Evolutionary conservation across 768 basidiomycete species (phyloP).

Genomic region (Mrakia blollopis): DNA sequence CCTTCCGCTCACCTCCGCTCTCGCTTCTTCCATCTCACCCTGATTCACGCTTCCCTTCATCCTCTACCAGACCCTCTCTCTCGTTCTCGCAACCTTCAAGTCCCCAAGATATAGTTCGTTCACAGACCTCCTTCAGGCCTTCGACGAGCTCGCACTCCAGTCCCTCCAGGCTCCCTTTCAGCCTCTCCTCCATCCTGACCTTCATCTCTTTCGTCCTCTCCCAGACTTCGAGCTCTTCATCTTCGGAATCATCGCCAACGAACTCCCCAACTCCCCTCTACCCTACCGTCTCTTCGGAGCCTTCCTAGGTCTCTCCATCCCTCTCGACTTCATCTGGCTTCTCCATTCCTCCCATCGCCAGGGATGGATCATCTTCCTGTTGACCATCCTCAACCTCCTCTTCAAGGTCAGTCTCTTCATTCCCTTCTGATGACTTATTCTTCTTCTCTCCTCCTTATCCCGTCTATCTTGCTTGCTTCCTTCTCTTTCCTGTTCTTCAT

Average conservation of each 20-base stretch:
- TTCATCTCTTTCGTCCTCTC: not conserved
- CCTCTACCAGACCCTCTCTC: slow-evolving; percentile 17
- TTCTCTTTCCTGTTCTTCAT: not conserved
- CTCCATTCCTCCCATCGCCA: slow-evolving; percentile 1
- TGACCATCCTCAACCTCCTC: slow-evolving; percentile 17
- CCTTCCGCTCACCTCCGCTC: not conserved
- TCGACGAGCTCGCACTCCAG: not conserved
- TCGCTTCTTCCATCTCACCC: not conserved
- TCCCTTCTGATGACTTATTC: not conserved
- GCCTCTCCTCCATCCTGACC: not conserved
- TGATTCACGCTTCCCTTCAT: not conserved
- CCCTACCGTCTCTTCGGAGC: slow-evolving; percentile 24
- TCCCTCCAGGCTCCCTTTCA: not conserved
- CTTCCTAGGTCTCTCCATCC: slow-evolving; percentile 22
- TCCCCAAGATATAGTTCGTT: slow-evolving; percentile 28
- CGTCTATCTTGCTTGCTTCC: not conserved
- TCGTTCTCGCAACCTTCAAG: slow-evolving; percentile 28
- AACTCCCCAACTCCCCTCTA: slow-evolving; percentile 17
- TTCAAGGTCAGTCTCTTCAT: slow-evolving; percentile 17
- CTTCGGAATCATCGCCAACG: slow-evolving; percentile 29
- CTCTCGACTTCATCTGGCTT: slow-evolving; percentile 27
- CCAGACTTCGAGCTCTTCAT: slow-evolving; percentile 25
- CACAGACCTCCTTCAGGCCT: not conserved
- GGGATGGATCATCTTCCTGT: slow-evolving; percentile 13
- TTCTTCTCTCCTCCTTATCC: not conserved